A percentile compares a stretch with the other conserved stretches of the same genome.
Conservation (phyloP, 2,329 filamentous ascomycete genomes). For the Penicillium sp. region DNA sequence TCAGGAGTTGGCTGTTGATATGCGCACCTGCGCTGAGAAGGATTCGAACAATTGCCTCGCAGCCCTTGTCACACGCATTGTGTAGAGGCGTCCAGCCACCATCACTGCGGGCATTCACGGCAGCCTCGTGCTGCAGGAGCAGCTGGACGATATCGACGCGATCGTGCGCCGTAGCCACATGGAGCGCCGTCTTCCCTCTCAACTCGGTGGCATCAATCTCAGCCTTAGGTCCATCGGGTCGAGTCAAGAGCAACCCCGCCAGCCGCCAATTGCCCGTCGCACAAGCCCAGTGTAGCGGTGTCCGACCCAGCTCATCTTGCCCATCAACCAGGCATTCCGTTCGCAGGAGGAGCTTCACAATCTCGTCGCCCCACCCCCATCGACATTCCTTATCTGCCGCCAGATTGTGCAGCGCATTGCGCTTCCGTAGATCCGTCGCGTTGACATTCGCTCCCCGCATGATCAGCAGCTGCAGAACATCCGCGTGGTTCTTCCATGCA, state of each 20-base stretch:
- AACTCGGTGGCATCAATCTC: constrained; percentile 45
- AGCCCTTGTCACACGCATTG: constrained; percentile 53
- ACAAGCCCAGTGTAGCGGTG: constrained; percentile 58
- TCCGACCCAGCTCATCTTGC: constrained; percentile 49
- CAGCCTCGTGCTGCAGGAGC: constrained; percentile 46
- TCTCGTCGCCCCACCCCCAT: constrained; percentile 47
- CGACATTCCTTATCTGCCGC: constrained; percentile 46
- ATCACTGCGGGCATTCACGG: constrained; percentile 49
- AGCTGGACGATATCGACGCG: constrained; percentile 38
- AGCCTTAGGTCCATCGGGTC: constrained; percentile 33
- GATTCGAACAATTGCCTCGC: constrained; percentile 44
- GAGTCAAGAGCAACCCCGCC: constrained; percentile 48
- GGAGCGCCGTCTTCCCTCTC: constrained; percentile 48
- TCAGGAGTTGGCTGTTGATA: constrained; percentile 40
- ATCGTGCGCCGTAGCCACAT: constrained; percentile 50
- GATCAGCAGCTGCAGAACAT: constrained; percentile 41
- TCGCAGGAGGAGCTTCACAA: constrained; percentile 42
- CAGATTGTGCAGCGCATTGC: constrained; percentile 43
- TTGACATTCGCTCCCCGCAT: constrained; percentile 37
- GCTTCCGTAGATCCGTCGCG: constrained; percentile 29
- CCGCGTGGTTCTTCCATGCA: constrained; percentile 43
- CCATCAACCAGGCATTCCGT: constrained; percentile 44
- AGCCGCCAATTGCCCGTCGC: constrained; percentile 55
- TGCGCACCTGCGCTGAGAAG: constrained; percentile 41
- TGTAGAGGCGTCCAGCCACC: constrained; percentile 55